Conservation (phyloP, 2,329 filamentous ascomycete genomes). For the Fusarium fujikuroi region DNA sequence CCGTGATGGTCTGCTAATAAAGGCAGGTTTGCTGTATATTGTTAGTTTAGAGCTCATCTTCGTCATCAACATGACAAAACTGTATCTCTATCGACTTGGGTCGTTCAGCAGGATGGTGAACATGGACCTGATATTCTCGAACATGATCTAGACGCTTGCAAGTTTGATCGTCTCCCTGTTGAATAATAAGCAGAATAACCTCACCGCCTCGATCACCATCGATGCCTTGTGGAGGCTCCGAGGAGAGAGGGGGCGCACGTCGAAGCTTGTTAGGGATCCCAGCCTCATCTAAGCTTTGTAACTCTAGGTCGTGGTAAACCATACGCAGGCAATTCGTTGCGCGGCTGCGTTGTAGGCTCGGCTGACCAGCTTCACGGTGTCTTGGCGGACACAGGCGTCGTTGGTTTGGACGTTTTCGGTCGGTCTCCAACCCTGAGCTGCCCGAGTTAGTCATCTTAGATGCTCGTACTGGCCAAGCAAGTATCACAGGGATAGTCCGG, state of each 20-base stretch:
- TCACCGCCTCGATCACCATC: background rate
- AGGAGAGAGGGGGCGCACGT: background rate
- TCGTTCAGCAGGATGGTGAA: background rate
- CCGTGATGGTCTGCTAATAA: background rate
- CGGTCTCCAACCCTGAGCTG: background rate
- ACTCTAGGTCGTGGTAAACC: background rate
- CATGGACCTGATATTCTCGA: background rate
- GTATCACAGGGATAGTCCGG: slow-evolving; percentile 2
- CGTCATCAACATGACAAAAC: background rate
- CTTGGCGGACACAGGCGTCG: background rate
- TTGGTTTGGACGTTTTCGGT: background rate
- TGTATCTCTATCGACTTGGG: background rate
- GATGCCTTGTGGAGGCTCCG: background rate
- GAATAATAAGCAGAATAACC: background rate
- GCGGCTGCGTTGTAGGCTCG: background rate
- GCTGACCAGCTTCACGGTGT: background rate
- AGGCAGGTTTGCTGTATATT: background rate
- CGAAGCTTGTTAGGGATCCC: background rate
- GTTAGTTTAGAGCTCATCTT: background rate
- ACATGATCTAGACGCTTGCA: background rate
- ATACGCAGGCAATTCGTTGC: background rate
- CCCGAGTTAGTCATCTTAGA: background rate
- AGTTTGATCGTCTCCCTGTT: background rate
- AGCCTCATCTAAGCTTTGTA: background rate
- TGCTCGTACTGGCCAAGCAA: background rate